A percentile compares a stretch with the other conserved stretches of the same genome.
These are phyloP conservation scores for Metarhizium humberi DNA, from an alignment of 2,329 filamentous ascomycete species.

Conservation along the genomic window DNA sequence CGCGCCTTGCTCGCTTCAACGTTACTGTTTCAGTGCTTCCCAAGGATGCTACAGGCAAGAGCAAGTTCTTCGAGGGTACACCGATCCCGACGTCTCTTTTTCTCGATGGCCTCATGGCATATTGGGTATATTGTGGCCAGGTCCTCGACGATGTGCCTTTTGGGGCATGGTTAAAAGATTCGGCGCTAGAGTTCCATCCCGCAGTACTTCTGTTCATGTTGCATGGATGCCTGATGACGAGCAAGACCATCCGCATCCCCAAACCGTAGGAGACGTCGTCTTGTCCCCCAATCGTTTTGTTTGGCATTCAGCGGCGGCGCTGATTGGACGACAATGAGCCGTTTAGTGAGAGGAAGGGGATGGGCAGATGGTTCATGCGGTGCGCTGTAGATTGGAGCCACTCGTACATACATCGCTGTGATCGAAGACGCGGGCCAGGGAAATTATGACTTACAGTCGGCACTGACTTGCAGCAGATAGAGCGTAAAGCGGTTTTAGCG, in stretches of 20 bases:
- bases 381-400: too few species aligned
- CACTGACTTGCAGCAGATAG: too few species aligned
- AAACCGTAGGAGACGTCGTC: conserved; percentile 52
- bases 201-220: conserved; percentile 69
- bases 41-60: conserved; percentile 87
- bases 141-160: conserved; percentile 69
- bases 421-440: too few species aligned
- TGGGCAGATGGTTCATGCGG: too few species aligned
- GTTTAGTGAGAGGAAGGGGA: too few species aligned
- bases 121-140: conserved; percentile 77
- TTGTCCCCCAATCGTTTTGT: background rate
- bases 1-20: conserved; percentile 92
- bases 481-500: too few species aligned
- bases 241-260: conserved; percentile 87
- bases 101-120: conserved; percentile 77
- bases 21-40: conserved; percentile 84
- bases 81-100: conserved; percentile 86
- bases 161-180: conserved; percentile 59
- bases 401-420: too few species aligned
- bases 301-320: background rate
- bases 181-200: conserved; percentile 74
- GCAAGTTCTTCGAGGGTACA: conserved; percentile 91
- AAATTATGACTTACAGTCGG: too few species aligned
- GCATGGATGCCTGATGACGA: conserved; percentile 93
- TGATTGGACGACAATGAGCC: too few species aligned